Base-by-base conservation (phyloP, 2,329 filamentous ascomycete species). In the Plectosphaerella plurivora region DNA sequence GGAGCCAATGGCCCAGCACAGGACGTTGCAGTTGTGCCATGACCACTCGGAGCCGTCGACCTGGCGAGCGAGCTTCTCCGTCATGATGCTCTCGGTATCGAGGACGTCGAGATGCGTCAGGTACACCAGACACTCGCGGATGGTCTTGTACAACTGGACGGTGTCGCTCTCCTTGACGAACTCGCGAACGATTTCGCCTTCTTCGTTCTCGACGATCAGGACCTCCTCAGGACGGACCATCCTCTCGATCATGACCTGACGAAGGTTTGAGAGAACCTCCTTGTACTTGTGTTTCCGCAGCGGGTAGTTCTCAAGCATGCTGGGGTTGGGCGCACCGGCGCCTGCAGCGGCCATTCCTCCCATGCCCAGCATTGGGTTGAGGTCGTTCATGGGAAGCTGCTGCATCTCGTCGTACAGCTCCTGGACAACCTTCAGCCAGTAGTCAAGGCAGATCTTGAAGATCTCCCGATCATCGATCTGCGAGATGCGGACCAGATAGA, bases 361-460 rank as follows among this genome's bases (percentile, higher is more conserved):
- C 76, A 95, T 88, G 63, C 84, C 88, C 63, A 96, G 82, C 16
- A 99, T 79, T 11, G 94, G 91, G 68, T 96, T 97, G 63, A 94
- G 78, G 62, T 99, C 94, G 50, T 89, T 91, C 60, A 97, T 89
- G 8, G 94, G 95, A 3, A 97, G 84, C 58, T 91, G 84, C 71
- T 99, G 94, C 92, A 97, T 97, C 76, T 99, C 94, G 68, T 99
- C 94, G 68, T 97, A 99, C 20, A 99, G 82, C 71, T 97, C 94
- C 65, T 96, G 93, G 7, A 99, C 95, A 49, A 97, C 81, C 73
- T 97, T 97, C 37, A 95, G 94, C 94, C 94, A 99, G 75, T 99
- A 99, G 69, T 99, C 95, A 57, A 99, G 78, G 68, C 90, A 96
- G 65, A 99, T 99, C 80, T 99, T 99, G 83, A 99, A 99, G 59